phyloP scores from a whole-genome alignment of 768 basidiomycete genomes.

The Phanerodontia chrysosporium region DNA sequence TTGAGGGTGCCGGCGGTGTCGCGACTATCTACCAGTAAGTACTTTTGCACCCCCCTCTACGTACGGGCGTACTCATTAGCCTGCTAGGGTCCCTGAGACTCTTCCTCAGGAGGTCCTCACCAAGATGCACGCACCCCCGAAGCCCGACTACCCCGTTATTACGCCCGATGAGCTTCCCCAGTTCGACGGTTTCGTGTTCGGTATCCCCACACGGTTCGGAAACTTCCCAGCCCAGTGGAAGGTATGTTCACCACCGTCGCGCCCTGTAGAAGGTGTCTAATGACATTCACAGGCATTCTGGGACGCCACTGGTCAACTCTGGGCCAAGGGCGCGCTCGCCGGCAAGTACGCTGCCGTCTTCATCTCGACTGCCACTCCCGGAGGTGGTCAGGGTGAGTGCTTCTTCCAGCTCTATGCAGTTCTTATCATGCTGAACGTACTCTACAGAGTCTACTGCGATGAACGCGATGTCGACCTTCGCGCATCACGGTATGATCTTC shows the following conservation, averaged over 20 bases:
- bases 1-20: conserved; percentile 38
- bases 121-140: conserved; percentile 68
- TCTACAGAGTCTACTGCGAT: conserved; percentile 30
- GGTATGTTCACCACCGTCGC: conserved; percentile 30
- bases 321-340: conserved; percentile 51
- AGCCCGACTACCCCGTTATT: conserved; percentile 69
- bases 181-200: conserved; percentile 74
- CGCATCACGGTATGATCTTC: conserved; percentile 51
- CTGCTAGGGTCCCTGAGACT: conserved; percentile 69
- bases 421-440: neutral
- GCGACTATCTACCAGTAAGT: conserved; percentile 45
- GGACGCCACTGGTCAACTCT: conserved; percentile 68
- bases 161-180: conserved; percentile 45
- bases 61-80: neutral
- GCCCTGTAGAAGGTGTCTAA: neutral
- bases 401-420: conserved; percentile 6
- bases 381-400: conserved; percentile 62
- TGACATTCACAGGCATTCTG: conserved; percentile 53
- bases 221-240: conserved; percentile 79
- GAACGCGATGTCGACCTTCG: conserved; percentile 40
- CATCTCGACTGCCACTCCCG: conserved; percentile 63
- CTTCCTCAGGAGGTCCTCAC: conserved; percentile 62
- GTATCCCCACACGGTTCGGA: conserved; percentile 79
- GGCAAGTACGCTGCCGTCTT: conserved; percentile 78
- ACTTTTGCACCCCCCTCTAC: neutral